Base-by-base conservation (phyloP, 164 flowering plant species). In the Aristolochia fimbriata region DNA sequence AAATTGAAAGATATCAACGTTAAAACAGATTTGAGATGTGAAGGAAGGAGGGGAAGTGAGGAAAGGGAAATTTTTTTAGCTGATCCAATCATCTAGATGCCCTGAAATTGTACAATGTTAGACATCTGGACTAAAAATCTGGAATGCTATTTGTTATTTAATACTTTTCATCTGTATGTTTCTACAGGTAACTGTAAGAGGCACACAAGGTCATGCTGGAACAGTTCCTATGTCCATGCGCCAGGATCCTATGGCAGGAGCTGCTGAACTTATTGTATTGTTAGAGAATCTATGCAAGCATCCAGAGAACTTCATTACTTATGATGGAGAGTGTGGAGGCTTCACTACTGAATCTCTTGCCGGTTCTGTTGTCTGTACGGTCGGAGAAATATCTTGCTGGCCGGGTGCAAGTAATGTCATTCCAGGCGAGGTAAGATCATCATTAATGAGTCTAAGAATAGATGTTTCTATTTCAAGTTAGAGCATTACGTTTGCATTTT, bases 401-500 rank as follows among this genome's bases (percentile, higher is more conserved):
- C 99, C 97, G 46, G 85, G 97, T 74, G 91, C 99, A 64, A 91
- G 97, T 62, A 94, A 94, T 79, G 99, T 94, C 68, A 91, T 94
- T 76, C 97, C 99, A 54, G 97, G 99, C 70, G 83, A 91, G 92
- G 99, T 74, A 86, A 76, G 56, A 45, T 48, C 61, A 58, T 55
- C 30, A 50, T 19, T 62, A 15, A 47, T 17, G 16, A 21, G 1
- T 59, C 49, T 51, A n/a, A 22, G 33, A 14, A 16, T 9, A 25
- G 2, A 20, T 57, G 19, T 19, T 57, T 4, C 15, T 10, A 14
- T 15, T 11, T 30, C 16, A 55, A 55, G 17, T 3, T 37, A 3
- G 4, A 3, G 43, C 10, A 3, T 37, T 7, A 37, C 10, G 12
- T 37, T 37, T 37, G 43, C 11, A 6, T 37, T 37, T 37, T 7